phyloP scores from a whole-genome alignment of 306 rosid species.

The Chamaecrista fasciculata region DNA sequence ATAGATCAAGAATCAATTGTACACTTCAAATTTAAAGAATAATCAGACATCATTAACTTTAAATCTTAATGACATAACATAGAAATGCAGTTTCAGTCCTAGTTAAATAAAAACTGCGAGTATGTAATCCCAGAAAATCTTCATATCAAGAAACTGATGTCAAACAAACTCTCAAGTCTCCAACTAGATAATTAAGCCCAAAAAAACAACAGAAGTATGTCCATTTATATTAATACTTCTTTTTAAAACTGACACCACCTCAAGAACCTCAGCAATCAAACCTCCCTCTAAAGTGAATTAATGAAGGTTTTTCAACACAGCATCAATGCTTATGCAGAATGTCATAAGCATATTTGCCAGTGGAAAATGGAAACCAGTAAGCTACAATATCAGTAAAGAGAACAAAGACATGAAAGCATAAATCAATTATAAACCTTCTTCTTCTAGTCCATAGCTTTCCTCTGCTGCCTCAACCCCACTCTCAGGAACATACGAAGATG shows the following conservation, averaged over 20 bases:
- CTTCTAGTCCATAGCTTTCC: constrained; percentile 65
- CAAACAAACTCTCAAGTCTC: constrained; percentile 1
- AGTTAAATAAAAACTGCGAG: no score
- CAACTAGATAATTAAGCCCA: neutral
- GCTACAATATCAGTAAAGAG: neutral
- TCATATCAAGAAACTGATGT: neutral
- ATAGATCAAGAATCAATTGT: constrained; percentile 28
- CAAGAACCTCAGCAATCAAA: constrained; percentile 1
- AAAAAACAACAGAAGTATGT: neutral
- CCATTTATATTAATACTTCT: neutral
- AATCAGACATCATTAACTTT: neutral
- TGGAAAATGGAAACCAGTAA: neutral
- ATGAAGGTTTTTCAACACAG: neutral
- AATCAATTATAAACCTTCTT: constrained; percentile 66
- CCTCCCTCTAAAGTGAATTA: neutral
- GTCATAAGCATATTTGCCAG: neutral
- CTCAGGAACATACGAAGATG: constrained; percentile 44
- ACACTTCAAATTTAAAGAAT: constrained; percentile 21
- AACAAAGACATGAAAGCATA: neutral
- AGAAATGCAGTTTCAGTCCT: constrained; percentile 6
- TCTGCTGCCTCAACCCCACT: constrained; percentile 56
- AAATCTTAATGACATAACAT: neutral
- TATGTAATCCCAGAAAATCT: constrained; percentile 1
- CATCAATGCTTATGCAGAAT: constrained; percentile 2
- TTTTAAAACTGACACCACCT: neutral